Evolutionary conservation across 2,329 filamentous ascomycete genomes (phyloP).

Genomic region (Arthrobotrys megalospora): DNA sequence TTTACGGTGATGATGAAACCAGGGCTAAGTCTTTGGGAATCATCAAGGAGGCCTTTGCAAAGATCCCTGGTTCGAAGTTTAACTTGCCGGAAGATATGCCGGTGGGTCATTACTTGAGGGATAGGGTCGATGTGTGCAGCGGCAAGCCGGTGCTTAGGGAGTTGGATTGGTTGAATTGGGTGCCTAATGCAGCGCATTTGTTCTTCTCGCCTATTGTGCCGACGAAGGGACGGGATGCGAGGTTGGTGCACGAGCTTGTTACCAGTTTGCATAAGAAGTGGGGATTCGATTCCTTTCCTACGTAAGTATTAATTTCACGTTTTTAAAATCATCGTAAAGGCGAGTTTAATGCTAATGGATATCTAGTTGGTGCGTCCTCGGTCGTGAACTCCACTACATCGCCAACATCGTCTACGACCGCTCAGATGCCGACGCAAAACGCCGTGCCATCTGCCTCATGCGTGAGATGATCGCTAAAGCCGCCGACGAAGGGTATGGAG

Average conservation of each 20-base stretch:
- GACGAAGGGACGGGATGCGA: slow-evolving; percentile 70
- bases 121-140: slow-evolving; percentile 66
- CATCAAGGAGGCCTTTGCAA: slow-evolving; percentile 69
- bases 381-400: slow-evolving; percentile 74
- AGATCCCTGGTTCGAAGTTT: slow-evolving; percentile 69
- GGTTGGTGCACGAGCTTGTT: slow-evolving; percentile 69
- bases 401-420: slow-evolving; percentile 72
- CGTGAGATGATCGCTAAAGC: slow-evolving; percentile 67
- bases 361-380: slow-evolving; percentile 69
- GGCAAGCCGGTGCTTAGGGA: slow-evolving; percentile 65
- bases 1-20: slow-evolving; percentile 65
- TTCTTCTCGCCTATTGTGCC: slow-evolving; percentile 73
- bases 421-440: slow-evolving; percentile 67
- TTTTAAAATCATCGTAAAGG: background rate
- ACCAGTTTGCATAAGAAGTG: slow-evolving; percentile 67
- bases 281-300: slow-evolving; percentile 72
- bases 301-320: slow-evolving; percentile 60
- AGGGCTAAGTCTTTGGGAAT: slow-evolving; percentile 64
- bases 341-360: slow-evolving; percentile 1
- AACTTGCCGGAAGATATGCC: slow-evolving; percentile 68
- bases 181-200: slow-evolving; percentile 71
- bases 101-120: slow-evolving; percentile 67
- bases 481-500: slow-evolving; percentile 69
- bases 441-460: slow-evolving; percentile 67
- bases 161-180: slow-evolving; percentile 71